Evolutionary conservation across 352 stramenopile species (phyloP).

Genomic region (Globisporangium viniferum): DNA sequence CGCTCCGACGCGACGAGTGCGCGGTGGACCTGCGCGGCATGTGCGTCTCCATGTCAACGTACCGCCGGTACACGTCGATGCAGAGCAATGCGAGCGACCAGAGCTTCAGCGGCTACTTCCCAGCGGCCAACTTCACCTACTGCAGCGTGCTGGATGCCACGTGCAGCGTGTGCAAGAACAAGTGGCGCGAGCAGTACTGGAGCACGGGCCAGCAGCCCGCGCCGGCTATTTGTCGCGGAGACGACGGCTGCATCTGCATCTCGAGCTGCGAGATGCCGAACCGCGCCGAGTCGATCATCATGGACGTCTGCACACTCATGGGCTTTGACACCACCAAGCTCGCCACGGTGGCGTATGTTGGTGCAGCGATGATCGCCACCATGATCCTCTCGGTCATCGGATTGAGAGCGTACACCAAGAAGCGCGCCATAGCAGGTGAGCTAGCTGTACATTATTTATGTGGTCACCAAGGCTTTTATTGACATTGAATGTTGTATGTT

Average conservation of each 20-base stretch:
- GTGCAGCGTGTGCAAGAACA: conserved; percentile 12
- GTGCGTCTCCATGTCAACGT: conserved; percentile 15
- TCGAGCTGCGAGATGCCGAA: conserved; percentile 16
- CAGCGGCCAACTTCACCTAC: conserved; percentile 19
- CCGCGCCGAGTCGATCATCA: conserved; percentile 14
- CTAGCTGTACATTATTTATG: background rate
- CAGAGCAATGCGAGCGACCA: conserved; percentile 1
- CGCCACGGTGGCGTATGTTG: conserved; percentile 10
- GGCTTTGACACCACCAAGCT: conserved; percentile 7
- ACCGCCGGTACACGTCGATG: background rate
- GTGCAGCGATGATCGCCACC: background rate
- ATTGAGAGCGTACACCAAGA: conserved; percentile 5
- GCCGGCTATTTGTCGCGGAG: conserved; percentile 2
- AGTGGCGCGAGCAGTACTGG: conserved; percentile 15
- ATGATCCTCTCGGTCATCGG: conserved; percentile 3
- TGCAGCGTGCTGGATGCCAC: conserved; percentile 7
- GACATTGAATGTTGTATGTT: background rate
- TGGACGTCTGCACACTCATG: conserved; percentile 5
- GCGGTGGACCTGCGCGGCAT: conserved; percentile 13
- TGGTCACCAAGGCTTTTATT: background rate
- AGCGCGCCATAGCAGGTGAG: conserved; percentile 3
- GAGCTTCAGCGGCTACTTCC: conserved; percentile 15
- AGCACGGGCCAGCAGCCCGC: background rate
- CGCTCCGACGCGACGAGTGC: conserved; percentile 6
- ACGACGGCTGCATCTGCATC: conserved; percentile 14